A percentile compares a stretch with the other conserved stretches of the same genome.
Evolutionary conservation across 805 yeast species (phyloP).

Genomic region (Lipomyces mesembrius): DNA sequence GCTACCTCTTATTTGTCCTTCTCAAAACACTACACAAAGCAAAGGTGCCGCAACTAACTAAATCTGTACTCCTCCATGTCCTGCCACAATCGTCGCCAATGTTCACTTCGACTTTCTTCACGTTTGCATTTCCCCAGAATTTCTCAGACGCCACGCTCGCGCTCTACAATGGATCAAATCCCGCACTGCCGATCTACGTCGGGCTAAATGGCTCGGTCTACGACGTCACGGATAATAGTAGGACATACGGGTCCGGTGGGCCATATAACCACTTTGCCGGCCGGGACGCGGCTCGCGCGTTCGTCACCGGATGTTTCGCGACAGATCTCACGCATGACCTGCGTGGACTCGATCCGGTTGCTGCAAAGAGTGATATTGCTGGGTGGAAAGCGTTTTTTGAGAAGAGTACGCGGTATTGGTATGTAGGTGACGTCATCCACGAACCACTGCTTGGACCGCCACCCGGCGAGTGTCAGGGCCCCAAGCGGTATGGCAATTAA

Average conservation of each 20-base stretch:
- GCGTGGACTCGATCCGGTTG: constrained; percentile 58
- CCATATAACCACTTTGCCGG: constrained; percentile 65
- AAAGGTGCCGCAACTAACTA: constrained; percentile 5
- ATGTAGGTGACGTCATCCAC: constrained; percentile 61
- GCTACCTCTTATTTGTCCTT: constrained; percentile 48
- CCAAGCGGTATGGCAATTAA: constrained; percentile 2
- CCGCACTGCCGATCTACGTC: constrained; percentile 57
- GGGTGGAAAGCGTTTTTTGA: constrained; percentile 61
- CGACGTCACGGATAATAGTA: constrained; percentile 60
- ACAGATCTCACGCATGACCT: constrained; percentile 66
- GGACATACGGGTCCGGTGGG: constrained; percentile 64
- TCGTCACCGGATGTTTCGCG: constrained; percentile 69
- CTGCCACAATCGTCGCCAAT: constrained; percentile 16
- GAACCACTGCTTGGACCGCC: constrained; percentile 55
- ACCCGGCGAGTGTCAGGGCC: constrained; percentile 54
- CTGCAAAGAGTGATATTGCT: constrained; percentile 49
- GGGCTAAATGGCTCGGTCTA: constrained; percentile 65
- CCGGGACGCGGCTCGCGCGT: constrained; percentile 68
- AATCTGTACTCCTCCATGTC: neutral
- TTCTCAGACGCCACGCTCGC: constrained; percentile 56
- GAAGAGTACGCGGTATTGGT: constrained; percentile 59
- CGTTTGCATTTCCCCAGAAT: constrained; percentile 41
- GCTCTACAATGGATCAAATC: constrained; percentile 56
- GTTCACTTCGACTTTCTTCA: constrained; percentile 16
- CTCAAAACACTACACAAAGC: neutral